Percentiles rank a stretch among this genome's conserved stretches.
Evolutionary conservation across 345 rosid genomes (phyloP).

Genomic region (Melastoma malabathricum): DNA sequence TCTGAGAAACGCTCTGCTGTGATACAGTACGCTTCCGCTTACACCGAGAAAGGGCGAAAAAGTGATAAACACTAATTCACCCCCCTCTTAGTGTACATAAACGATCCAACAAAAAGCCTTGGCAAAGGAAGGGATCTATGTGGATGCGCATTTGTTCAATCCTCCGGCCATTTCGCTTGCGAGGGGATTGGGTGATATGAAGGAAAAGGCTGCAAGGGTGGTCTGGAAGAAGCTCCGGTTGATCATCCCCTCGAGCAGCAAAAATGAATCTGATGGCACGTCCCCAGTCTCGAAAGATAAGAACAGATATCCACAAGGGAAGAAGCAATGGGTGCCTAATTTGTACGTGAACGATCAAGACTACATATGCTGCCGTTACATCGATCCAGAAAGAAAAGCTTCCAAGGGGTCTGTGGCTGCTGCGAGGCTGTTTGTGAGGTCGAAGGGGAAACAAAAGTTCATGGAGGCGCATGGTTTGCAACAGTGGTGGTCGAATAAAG

Average conservation of each 20-base stretch:
- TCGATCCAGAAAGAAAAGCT: slow-evolving; percentile 32
- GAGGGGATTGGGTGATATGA: slow-evolving; percentile 70
- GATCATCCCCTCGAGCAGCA: slow-evolving; percentile 46
- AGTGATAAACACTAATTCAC: too few species aligned
- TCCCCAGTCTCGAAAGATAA: slow-evolving; percentile 13
- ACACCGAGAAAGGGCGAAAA: too few species aligned
- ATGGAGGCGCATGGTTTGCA: slow-evolving; percentile 83
- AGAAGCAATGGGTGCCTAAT: slow-evolving; percentile 78
- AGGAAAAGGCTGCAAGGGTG: slow-evolving; percentile 49
- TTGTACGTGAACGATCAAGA: slow-evolving; percentile 83
- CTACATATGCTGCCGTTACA: slow-evolving; percentile 75
- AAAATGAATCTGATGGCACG: slow-evolving; percentile 5
- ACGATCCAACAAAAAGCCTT: too few species aligned
- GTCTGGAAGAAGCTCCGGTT: slow-evolving; percentile 72
- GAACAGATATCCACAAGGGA: slow-evolving; percentile 9
- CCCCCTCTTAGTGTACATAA: too few species aligned
- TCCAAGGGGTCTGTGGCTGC: slow-evolving; percentile 13
- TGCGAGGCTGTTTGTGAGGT: slow-evolving; percentile 76
- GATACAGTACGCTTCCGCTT: too few species aligned
- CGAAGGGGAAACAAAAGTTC: slow-evolving; percentile 84
- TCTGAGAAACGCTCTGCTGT: too few species aligned
- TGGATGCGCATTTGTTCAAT: slow-evolving; percentile 87
- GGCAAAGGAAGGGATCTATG: slow-evolving; percentile 66
- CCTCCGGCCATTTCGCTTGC: slow-evolving; percentile 84
- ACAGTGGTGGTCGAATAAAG: slow-evolving; percentile 95